These are phyloP conservation scores for Paecilomyces variotii DNA, from an alignment of 2,329 filamentous ascomycete genomes.

Conservation along the genomic window DNA sequence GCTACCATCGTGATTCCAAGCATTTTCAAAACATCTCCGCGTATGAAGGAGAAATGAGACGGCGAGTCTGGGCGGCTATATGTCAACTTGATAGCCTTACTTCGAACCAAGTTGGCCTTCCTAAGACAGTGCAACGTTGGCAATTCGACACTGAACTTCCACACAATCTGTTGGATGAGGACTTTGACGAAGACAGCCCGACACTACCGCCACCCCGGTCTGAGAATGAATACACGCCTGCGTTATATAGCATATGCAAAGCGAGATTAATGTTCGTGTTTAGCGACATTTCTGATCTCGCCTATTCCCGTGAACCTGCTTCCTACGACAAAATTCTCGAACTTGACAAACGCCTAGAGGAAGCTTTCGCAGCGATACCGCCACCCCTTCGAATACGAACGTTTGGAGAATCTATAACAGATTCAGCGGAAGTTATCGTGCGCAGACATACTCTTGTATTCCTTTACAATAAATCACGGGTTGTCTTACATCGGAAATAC, in stretches of 20 bases:
- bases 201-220: constrained; percentile 47
- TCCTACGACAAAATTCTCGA: constrained; percentile 23
- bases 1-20: constrained; percentile 49
- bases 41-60: constrained; percentile 47
- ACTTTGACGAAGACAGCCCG: constrained; percentile 45
- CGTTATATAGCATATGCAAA: constrained; percentile 27
- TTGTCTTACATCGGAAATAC: constrained; percentile 45
- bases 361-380: constrained; percentile 9
- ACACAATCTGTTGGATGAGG: constrained; percentile 51
- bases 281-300: constrained; percentile 24
- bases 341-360: constrained; percentile 21
- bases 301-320: constrained; percentile 19
- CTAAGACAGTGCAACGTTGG: constrained; percentile 50
- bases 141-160: constrained; percentile 51
- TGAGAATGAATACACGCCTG: constrained; percentile 42
- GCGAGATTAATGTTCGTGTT: constrained; percentile 20
- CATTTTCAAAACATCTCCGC: constrained; percentile 45
- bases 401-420: constrained; percentile 31
- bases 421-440: constrained; percentile 43
- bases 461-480: constrained; percentile 41
- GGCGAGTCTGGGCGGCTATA: constrained; percentile 29
- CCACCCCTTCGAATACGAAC: constrained; percentile 9
- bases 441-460: constrained; percentile 43
- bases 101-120: constrained; percentile 55
- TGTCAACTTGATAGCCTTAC: constrained; percentile 52